phyloP scores from a whole-genome alignment of 2,329 filamentous ascomycete genomes.

The Chalaropsis ovoidea region DNA sequence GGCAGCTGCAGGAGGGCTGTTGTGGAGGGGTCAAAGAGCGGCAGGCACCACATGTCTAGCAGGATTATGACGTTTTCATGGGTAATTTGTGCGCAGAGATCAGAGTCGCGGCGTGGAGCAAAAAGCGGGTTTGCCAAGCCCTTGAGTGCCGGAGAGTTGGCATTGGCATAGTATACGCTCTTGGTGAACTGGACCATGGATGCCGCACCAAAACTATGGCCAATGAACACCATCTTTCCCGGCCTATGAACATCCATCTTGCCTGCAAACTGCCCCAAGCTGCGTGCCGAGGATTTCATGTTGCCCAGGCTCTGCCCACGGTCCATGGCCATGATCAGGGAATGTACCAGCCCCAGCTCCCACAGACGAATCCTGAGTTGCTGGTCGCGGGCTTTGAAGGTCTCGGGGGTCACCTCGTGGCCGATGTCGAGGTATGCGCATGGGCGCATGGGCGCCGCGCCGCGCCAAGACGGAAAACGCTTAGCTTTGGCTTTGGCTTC shows the following conservation, averaged over 20 bases:
- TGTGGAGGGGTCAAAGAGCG: constrained; percentile 53
- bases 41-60: constrained; percentile 73
- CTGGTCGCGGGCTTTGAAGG: constrained; percentile 56
- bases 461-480: constrained; percentile 26
- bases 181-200: constrained; percentile 70
- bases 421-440: constrained; percentile 48
- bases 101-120: constrained; percentile 44
- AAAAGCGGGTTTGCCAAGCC: constrained; percentile 51
- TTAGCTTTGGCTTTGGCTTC: constrained; percentile 33
- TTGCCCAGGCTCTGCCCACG: constrained; percentile 42
- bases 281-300: constrained; percentile 40
- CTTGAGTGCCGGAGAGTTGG: constrained; percentile 38
- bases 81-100: constrained; percentile 56
- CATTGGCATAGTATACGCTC: constrained; percentile 58
- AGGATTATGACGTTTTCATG: constrained; percentile 55
- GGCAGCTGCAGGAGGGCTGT: constrained; percentile 60
- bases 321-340: constrained; percentile 58
- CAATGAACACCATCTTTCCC: constrained; percentile 62
- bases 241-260: constrained; percentile 58
- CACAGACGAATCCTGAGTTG: constrained; percentile 68
- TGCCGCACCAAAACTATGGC: constrained; percentile 72
- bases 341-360: constrained; percentile 64
- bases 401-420: constrained; percentile 54
- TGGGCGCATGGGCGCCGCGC: constrained; percentile 31
- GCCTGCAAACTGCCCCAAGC: constrained; percentile 50